Evolutionary conservation across 192 early-diverging fungal genomes (phyloP).

Genomic region (Paraglomus brasilianum): DNA sequence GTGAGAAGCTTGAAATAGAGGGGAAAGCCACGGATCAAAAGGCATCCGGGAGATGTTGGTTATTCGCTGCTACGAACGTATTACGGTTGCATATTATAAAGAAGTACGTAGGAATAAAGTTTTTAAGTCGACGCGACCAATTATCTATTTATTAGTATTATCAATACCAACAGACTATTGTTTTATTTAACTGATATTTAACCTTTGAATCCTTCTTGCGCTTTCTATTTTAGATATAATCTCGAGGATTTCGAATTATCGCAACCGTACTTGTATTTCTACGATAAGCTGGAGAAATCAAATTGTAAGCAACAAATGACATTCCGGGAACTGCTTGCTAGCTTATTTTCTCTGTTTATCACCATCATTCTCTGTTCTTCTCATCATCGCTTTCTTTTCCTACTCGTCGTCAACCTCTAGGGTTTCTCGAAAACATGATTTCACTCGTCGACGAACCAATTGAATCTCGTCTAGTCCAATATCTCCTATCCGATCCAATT

Average conservation of each 20-base stretch:
- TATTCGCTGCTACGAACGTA: slow-evolving; percentile 78
- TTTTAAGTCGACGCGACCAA: not conserved
- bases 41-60: slow-evolving; percentile 76
- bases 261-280: slow-evolving; percentile 73
- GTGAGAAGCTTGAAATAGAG: slow-evolving; percentile 54
- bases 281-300: slow-evolving; percentile 79
- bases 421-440: slow-evolving; percentile 76
- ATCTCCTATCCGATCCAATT: slow-evolving; percentile 63
- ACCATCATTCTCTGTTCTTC: not conserved
- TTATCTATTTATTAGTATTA: not conserved
- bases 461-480: slow-evolving; percentile 68
- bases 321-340: not conserved
- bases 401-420: slow-evolving; percentile 17
- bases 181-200: not conserved
- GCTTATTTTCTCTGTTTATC: slow-evolving; percentile 8
- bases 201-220: too few species aligned
- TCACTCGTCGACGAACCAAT: slow-evolving; percentile 58
- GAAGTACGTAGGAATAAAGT: slow-evolving; percentile 38
- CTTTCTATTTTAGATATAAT: slow-evolving; percentile 52
- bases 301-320: slow-evolving; percentile 58
- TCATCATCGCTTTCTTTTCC: not conserved
- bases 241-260: slow-evolving; percentile 78
- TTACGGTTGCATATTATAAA: slow-evolving; percentile 67
- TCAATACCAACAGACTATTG: not conserved
- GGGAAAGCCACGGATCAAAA: slow-evolving; percentile 68